Evolutionary conservation across 108 stramenopile genomes (phyloP).

Genomic region (Cyclotella choctawhatcheeana): DNA sequence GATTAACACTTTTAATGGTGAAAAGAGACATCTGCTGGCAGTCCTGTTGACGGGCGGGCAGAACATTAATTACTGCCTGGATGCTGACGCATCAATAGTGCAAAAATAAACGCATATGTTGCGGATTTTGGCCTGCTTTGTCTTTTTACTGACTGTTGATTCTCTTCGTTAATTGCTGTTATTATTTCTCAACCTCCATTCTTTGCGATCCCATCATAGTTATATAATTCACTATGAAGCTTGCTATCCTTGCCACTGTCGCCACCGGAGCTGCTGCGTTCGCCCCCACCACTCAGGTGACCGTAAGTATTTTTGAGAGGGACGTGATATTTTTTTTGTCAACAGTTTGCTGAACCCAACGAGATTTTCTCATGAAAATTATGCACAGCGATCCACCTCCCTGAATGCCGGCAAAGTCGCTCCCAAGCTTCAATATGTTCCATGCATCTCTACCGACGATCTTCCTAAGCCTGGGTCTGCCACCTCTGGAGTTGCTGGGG

Average conservation of each 20-base stretch:
- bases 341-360: neutral
- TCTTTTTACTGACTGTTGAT: no score
- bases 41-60: no score
- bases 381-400: constrained; percentile 57
- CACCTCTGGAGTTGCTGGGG: constrained; percentile 92
- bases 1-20: no score
- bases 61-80: no score
- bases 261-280: constrained; percentile 51
- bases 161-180: no score
- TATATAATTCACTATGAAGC: constrained; percentile 44
- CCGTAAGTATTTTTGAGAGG: constrained; percentile 22
- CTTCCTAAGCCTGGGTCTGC: constrained; percentile 88
- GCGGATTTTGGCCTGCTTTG: no score
- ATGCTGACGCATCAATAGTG: no score
- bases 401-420: constrained; percentile 56
- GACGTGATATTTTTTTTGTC: neutral
- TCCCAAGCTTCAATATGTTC: constrained; percentile 80
- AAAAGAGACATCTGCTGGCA: no score
- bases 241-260: constrained; percentile 46
- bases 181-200: no score
- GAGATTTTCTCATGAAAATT: neutral
- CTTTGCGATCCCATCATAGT: neutral
- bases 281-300: constrained; percentile 42
- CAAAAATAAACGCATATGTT: no score
- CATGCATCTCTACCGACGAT: constrained; percentile 83